Conservation (phyloP, 1,284 basidiomycete genomes). For the Ustilago cynodontis region DNA sequence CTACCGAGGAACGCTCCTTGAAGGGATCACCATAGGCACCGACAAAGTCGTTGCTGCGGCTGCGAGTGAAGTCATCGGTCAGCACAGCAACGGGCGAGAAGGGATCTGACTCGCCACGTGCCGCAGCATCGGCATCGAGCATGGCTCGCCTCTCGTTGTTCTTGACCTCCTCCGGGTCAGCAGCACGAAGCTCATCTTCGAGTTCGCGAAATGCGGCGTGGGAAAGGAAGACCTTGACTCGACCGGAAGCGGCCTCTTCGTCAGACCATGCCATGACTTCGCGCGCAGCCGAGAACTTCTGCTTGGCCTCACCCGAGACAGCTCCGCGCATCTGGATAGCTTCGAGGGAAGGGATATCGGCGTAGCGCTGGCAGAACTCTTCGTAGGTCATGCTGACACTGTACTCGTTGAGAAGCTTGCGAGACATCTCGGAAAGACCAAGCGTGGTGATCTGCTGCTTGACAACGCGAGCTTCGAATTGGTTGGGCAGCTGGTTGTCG, state of each 20-base stretch:
- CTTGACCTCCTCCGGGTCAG: slow-evolving; percentile 75
- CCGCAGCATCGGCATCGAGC: slow-evolving; percentile 77
- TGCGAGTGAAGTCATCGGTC: slow-evolving; percentile 70
- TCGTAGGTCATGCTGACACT: slow-evolving; percentile 83
- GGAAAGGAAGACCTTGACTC: slow-evolving; percentile 86
- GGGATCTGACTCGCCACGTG: slow-evolving; percentile 72
- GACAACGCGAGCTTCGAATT: slow-evolving; percentile 89
- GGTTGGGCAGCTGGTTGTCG: slow-evolving; percentile 91
- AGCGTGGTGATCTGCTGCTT: slow-evolving; percentile 90
- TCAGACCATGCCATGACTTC: slow-evolving; percentile 79
- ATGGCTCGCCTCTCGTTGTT: slow-evolving; percentile 74
- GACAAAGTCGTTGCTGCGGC: slow-evolving; percentile 55
- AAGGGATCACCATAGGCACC: slow-evolving; percentile 67
- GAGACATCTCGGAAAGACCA: slow-evolving; percentile 80
- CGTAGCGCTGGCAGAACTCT: slow-evolving; percentile 83
- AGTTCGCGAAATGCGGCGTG: slow-evolving; percentile 88
- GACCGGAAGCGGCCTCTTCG: slow-evolving; percentile 82
- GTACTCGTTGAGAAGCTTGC: slow-evolving; percentile 64
- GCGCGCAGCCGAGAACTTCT: slow-evolving; percentile 72
- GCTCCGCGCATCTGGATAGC: slow-evolving; percentile 72
- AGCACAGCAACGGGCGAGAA: slow-evolving; percentile 74
- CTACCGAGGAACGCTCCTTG: slow-evolving; percentile 70
- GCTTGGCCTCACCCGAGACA: slow-evolving; percentile 72
- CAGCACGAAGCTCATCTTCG: slow-evolving; percentile 84
- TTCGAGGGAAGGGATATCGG: slow-evolving; percentile 55